These are phyloP conservation scores for Triticum timopheevii DNA, from an alignment of 176 grass and related monocot species.

Conservation along the genomic window DNA sequence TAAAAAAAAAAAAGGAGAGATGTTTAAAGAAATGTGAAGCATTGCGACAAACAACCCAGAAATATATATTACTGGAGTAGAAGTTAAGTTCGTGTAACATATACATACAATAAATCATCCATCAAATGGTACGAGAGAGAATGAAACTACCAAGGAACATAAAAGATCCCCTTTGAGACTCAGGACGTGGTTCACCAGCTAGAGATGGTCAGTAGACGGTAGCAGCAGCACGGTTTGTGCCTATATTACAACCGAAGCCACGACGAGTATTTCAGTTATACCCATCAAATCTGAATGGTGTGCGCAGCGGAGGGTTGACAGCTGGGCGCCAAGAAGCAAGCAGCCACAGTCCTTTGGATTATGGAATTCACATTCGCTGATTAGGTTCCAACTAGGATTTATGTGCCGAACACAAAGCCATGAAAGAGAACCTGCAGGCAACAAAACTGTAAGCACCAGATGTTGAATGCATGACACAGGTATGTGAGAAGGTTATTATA, in stretches of 20 bases:
- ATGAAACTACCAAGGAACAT: neutral
- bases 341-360: neutral
- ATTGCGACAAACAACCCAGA: neutral
- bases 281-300: neutral
- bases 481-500: neutral
- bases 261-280: conserved; percentile 4
- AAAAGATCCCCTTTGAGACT: neutral
- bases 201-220: neutral
- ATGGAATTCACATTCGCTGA: neutral
- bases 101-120: neutral
- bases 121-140: neutral
- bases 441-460: conserved; percentile 12
- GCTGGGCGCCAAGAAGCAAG: conserved; percentile 8
- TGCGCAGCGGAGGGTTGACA: conserved; percentile 8
- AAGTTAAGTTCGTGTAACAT: neutral
- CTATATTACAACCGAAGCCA: conserved; percentile 3
- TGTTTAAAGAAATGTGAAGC: neutral
- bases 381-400: conserved; percentile 24
- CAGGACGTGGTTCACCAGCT: neutral
- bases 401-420: conserved; percentile 22
- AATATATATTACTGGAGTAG: neutral
- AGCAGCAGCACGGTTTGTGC: neutral
- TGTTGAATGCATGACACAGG: neutral
- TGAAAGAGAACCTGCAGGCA: conserved; percentile 32
- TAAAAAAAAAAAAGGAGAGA: neutral